Evolutionary conservation across 2,329 filamentous ascomycete species (phyloP).

Genomic region (Podosphaera xanthii): DNA sequence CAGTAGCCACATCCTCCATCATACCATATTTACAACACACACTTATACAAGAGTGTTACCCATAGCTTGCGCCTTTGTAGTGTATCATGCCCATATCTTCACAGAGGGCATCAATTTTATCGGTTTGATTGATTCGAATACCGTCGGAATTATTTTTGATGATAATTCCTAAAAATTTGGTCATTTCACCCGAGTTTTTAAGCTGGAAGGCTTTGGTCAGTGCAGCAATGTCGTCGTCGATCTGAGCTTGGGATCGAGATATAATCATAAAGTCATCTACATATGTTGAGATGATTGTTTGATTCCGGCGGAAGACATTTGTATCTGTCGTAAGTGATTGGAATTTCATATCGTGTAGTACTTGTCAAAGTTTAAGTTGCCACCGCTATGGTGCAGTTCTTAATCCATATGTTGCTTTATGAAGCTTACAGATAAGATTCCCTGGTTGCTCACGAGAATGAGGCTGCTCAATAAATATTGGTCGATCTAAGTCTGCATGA

Average conservation of each 20-base stretch:
- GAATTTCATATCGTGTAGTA: not conserved
- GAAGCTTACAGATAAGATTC: not conserved
- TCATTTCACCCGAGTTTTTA: too few relatives aligned
- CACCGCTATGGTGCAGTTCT: not conserved
- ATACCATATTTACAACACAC: too few relatives aligned
- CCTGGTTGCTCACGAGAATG: not conserved
- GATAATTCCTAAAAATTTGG: too few relatives aligned
- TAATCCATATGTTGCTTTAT: not conserved
- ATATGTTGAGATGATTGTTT: constrained; percentile 1
- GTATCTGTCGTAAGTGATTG: not conserved
- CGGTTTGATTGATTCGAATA: too few relatives aligned
- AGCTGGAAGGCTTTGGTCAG: not conserved
- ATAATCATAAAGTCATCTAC: constrained; percentile 1
- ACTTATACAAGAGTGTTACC: too few relatives aligned
- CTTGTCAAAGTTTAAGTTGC: not conserved
- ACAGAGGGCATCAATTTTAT: too few relatives aligned
- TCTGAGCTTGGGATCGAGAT: not conserved
- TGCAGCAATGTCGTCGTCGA: not conserved
- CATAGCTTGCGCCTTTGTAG: too few relatives aligned
- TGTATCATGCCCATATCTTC: too few relatives aligned
- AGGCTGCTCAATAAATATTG: not conserved
- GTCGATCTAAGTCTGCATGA: not conserved
- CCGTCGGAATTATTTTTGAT: too few relatives aligned
- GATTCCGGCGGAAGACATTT: not conserved
- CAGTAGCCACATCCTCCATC: too few relatives aligned